Evolutionary conservation across 768 basidiomycete genomes (phyloP), one percentile per base, ranked within the genome.

Genomic region (Lentinus brumalis): DNA sequence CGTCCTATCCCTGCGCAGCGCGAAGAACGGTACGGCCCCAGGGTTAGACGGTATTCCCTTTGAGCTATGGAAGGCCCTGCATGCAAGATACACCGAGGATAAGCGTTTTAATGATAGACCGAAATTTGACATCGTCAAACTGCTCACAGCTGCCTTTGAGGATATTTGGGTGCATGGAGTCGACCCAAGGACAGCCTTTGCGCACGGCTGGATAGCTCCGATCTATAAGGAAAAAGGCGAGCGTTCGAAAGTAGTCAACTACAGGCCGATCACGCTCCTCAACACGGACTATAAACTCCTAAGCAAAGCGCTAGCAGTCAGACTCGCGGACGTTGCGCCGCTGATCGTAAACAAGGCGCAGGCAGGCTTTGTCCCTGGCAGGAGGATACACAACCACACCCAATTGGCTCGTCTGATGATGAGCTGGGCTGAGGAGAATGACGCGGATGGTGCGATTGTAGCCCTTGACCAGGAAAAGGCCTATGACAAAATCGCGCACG

Each of bases 201-300:
- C 70, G 0, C 40, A 68, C 9, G 79, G 78, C 0, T 68, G 66
- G 64, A 70, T 74, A 62, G 69, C 75, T 68, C 77, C 74, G 0
- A 18, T 81, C 0, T 81, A 76, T 57, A 81, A 81, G 38, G 81
- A 82, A 46, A 73, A 66, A 16, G 35, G 35, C 11, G 64, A 67
- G 40, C 14, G 40, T n/a, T 39, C 38, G 11, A 38, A 59, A 5
- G 56, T 65, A 8, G 57, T 30, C 1, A 62, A 62, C 31, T 65
- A 65, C 50, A 35, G 64, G 5, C 67, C 67, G 0, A 68, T 68
- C 11, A 68, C 67, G 1, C 51, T 68, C 0, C 59, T 76, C 0
- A 76, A 77, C 50, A 67, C 70, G 0, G 71, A 76, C 55, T 77
- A 77, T 11, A 76, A 77, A 50, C 29, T 74, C 0, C 51, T 76